Conservation (phyloP, 1,284 basidiomycete genomes). For the Heliocybe sulcata region DNA sequence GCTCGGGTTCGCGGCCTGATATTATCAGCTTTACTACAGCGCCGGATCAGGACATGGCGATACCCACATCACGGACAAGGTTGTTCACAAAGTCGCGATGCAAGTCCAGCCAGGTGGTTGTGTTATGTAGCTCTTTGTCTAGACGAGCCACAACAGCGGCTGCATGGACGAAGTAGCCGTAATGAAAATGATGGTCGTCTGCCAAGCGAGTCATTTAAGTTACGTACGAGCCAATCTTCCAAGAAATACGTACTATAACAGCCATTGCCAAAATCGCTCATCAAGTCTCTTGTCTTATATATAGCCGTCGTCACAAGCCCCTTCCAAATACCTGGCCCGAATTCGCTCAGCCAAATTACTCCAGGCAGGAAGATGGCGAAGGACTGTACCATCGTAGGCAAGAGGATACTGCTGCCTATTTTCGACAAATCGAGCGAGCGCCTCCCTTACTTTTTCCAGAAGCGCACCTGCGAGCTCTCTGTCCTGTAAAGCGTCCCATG, state of each 20-base stretch:
- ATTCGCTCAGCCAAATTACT: not conserved
- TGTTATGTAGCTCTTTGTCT: not conserved
- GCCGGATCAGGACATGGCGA: not conserved
- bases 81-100: not conserved
- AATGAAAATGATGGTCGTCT: constrained; percentile 3
- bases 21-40: not conserved
- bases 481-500: not conserved
- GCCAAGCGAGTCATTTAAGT: not conserved
- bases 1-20: constrained; percentile 1
- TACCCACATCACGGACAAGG: not conserved
- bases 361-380: not conserved
- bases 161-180: constrained; percentile 1
- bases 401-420: not conserved
- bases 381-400: not conserved
- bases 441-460: not conserved
- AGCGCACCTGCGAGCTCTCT: not conserved
- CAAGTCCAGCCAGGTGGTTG: not conserved
- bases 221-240: too few relatives aligned
- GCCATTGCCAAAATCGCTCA: constrained; percentile 2
- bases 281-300: not conserved
- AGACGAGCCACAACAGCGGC: not conserved
- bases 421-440: not conserved
- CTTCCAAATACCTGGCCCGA: not conserved
- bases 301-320: not conserved
- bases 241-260: not conserved